Conservation (phyloP, 164 flowering plant species). For the Saururus chinensis region DNA sequence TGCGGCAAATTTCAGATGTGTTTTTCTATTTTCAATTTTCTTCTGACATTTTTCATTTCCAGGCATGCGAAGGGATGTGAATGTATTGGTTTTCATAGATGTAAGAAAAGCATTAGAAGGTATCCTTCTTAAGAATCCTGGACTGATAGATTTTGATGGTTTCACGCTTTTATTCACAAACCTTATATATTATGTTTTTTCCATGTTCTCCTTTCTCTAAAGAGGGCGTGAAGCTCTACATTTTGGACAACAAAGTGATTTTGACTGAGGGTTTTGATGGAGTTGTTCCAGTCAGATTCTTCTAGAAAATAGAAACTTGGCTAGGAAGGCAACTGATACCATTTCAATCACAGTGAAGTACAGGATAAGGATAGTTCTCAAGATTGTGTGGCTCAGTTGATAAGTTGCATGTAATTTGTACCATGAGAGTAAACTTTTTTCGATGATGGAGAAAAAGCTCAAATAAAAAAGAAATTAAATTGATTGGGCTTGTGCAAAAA, state of each 20-base stretch:
- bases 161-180: not conserved
- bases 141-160: not conserved
- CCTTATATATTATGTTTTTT: not conserved
- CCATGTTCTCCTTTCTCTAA: not conserved
- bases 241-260: conserved; percentile 84
- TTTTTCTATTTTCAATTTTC: not conserved
- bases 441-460: no score
- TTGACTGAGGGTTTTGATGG: conserved; percentile 91
- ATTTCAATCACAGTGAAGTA: conserved; percentile 11
- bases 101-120: conserved; percentile 81
- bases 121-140: conserved; percentile 9
- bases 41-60: conserved; percentile 2
- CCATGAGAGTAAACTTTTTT: no score
- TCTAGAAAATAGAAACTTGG: conserved; percentile 79
- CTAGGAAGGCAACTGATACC: conserved; percentile 54
- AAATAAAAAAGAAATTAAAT: no score
- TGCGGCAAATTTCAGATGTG: no score
- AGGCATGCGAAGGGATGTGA: conserved; percentile 83
- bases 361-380: not conserved
- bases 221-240: conserved; percentile 90
- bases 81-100: conserved; percentile 64
- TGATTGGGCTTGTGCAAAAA: no score
- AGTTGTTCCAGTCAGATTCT: conserved; percentile 64
- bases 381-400: no score
- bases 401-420: not conserved